Evolutionary conservation across 2,329 filamentous ascomycete genomes (phyloP), one percentile per base, ranked within the genome.

Genomic region (Aschersonia sp.): DNA sequence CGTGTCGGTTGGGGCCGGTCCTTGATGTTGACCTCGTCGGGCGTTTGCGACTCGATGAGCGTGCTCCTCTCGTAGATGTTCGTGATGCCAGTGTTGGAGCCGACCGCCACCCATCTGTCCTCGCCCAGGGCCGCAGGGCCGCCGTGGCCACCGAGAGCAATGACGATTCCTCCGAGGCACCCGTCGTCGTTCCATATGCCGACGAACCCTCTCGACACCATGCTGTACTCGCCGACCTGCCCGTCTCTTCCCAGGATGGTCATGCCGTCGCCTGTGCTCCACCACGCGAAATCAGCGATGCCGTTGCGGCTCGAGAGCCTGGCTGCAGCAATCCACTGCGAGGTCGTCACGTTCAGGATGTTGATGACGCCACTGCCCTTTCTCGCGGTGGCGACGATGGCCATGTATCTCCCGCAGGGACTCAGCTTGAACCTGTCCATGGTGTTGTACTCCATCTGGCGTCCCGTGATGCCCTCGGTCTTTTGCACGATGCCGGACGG

Each of bases 361-460:
- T 95, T 96, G 65, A 98, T 76, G 47, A 87, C 74, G 56, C 92
- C 92, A 49, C 89, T 88, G 31, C 88, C 87, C 64, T 94, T 95
- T 58, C 78, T 81, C 3, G 81, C 79, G 1, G 85, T 83, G 12
- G 87, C 87, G 12, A 87, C 74, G 5, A 98, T 68, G 9, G 83
- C 92, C 71, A 98, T 83, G 64, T 89, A 89, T 44, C 79, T 76
- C 1, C 90, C 90, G 58, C 87, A 87, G 0, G 92, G 89, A 43
- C 86, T 94, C 30, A 94, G 69, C 56, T 84, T 85, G 72, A 98
- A 94, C 32, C 75, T 74, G 64, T 97, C 92, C 87, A 96, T 96
- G 41, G 78, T 84, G 57, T 81, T 84, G 63, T 96, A 89, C 64
- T 94, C 87, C 48, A 85, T 75, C 54, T 81, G 72, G 55, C 88